Percentiles rank a stretch among this genome's conserved stretches.
Conservation (phyloP, 352 stramenopile genomes). For the Discostella stelligera region DNA sequence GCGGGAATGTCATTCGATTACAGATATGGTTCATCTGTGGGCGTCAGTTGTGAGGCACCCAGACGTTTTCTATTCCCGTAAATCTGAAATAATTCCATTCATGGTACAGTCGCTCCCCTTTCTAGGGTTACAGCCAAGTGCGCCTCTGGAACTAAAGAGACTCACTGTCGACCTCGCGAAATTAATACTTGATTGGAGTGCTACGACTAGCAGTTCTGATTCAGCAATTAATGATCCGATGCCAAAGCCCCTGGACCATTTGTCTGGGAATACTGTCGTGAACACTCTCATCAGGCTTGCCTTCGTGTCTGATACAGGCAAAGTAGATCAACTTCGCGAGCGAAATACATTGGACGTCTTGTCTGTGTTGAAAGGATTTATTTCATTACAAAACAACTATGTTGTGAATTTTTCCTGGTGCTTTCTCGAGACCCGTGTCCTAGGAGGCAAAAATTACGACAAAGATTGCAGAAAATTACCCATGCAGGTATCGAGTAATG, state of each 20-base stretch:
- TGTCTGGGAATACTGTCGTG: slow-evolving; percentile 89
- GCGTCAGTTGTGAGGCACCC: slow-evolving; percentile 94
- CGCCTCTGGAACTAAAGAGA: slow-evolving; percentile 88
- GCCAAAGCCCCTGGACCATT: slow-evolving; percentile 22
- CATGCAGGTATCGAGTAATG: slow-evolving; percentile 29
- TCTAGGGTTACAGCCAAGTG: slow-evolving; percentile 92
- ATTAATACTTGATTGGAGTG: slow-evolving; percentile 94
- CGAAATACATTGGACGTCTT: slow-evolving; percentile 45
- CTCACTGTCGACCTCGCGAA: slow-evolving; percentile 93
- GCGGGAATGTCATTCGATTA: slow-evolving; percentile 93
- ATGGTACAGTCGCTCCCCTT: slow-evolving; percentile 95
- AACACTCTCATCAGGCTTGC: slow-evolving; percentile 83
- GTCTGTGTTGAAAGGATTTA: slow-evolving; percentile 57
- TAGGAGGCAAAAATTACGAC: slow-evolving; percentile 26
- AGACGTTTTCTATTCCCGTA: slow-evolving; percentile 90
- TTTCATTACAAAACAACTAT: slow-evolving; percentile 55
- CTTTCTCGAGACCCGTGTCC: slow-evolving; percentile 27
- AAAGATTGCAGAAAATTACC: slow-evolving; percentile 20
- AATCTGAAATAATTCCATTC: slow-evolving; percentile 91
- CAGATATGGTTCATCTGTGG: slow-evolving; percentile 97
- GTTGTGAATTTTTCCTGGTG: slow-evolving; percentile 60
- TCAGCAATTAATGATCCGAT: slow-evolving; percentile 5
- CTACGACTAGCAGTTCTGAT: slow-evolving; percentile 12
- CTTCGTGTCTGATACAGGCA: slow-evolving; percentile 64
- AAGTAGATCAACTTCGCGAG: slow-evolving; percentile 49